phyloP scores from a whole-genome alignment of 768 basidiomycete species.

The Gyrodon lividus region DNA sequence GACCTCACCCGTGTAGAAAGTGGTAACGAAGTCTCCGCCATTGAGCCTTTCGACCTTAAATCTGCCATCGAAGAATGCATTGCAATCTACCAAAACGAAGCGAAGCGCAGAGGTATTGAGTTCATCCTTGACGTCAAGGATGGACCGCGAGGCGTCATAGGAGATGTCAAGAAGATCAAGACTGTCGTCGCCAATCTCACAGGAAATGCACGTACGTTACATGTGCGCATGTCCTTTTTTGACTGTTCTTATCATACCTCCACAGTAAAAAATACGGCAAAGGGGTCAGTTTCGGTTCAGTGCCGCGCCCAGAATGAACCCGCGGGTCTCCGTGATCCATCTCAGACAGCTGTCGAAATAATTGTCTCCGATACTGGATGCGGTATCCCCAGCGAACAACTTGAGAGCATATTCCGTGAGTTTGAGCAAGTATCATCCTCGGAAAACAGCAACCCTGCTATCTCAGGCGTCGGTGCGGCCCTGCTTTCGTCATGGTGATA shows the following conservation, averaged over 20 bases:
- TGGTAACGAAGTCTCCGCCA: constrained; percentile 71
- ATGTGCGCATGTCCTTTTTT: no score
- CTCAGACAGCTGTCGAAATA: constrained; percentile 63
- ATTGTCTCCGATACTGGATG: constrained; percentile 70
- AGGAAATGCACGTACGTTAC: constrained; percentile 63
- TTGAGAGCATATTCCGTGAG: constrained; percentile 76
- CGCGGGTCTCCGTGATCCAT: constrained; percentile 43
- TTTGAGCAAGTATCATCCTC: constrained; percentile 73
- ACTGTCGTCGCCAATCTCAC: constrained; percentile 78
- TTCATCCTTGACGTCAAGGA: constrained; percentile 56
- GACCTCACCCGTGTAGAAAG: constrained; percentile 62
- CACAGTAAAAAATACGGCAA: constrained; percentile 68
- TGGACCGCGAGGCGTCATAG: constrained; percentile 61
- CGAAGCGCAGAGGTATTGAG: constrained; percentile 53
- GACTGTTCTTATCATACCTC: not conserved
- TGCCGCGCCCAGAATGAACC: constrained; percentile 54
- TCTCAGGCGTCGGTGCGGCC: constrained; percentile 48
- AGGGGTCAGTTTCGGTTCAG: constrained; percentile 59
- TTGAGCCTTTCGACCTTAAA: constrained; percentile 72
- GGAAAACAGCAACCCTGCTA: constrained; percentile 36
- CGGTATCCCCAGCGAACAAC: constrained; percentile 63
- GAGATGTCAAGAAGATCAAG: constrained; percentile 70
- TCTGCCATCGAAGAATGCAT: constrained; percentile 61
- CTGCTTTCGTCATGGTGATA: not conserved
- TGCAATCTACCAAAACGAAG: constrained; percentile 63